Percentiles rank a stretch among this genome's conserved stretches.
Conservation (phyloP, 495 filamentous ascomycete genomes). For the Bombardia bombarda region DNA sequence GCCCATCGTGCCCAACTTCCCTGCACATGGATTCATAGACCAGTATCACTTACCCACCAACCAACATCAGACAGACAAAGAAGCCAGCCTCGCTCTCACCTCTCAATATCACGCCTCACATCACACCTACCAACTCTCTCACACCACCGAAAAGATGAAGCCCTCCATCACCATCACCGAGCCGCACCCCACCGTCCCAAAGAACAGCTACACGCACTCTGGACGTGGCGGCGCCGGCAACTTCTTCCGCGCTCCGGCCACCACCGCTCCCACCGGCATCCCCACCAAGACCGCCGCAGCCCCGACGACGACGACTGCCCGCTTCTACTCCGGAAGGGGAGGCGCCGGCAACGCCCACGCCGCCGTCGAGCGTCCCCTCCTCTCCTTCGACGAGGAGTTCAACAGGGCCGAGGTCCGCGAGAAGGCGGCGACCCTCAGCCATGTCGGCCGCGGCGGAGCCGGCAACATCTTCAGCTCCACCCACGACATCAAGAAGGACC, state of each 20-base stretch:
- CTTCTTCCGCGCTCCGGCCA: constrained; percentile 61
- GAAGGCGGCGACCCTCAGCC: constrained; percentile 46
- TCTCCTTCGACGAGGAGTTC: constrained; percentile 91
- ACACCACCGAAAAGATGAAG: constrained; percentile 15
- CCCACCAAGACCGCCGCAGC: constrained; percentile 18
- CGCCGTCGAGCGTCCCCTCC: constrained; percentile 56
- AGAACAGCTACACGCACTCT: constrained; percentile 58
- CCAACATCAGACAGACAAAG: not conserved
- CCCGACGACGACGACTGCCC: constrained; percentile 27
- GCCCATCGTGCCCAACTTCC: constrained; percentile 1
- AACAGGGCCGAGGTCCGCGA: constrained; percentile 54
- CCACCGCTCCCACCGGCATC: constrained; percentile 38
- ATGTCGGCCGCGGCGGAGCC: constrained; percentile 82
- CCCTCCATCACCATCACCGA: constrained; percentile 63
- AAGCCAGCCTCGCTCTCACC: not conserved
- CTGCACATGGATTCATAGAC: not conserved
- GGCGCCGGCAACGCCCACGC: constrained; percentile 83
- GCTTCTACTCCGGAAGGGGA: constrained; percentile 75
- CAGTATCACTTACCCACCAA: not conserved
- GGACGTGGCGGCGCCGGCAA: constrained; percentile 90
- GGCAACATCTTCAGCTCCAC: constrained; percentile 57
- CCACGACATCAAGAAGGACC: constrained; percentile 4
- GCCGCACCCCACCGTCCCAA: constrained; percentile 65
- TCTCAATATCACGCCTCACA: not conserved
- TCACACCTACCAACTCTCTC: not conserved